Evolutionary conservation across 305 asterid genomes (phyloP), one percentile per base, ranked within the genome.

Genomic region (Petunia hybrid): DNA sequence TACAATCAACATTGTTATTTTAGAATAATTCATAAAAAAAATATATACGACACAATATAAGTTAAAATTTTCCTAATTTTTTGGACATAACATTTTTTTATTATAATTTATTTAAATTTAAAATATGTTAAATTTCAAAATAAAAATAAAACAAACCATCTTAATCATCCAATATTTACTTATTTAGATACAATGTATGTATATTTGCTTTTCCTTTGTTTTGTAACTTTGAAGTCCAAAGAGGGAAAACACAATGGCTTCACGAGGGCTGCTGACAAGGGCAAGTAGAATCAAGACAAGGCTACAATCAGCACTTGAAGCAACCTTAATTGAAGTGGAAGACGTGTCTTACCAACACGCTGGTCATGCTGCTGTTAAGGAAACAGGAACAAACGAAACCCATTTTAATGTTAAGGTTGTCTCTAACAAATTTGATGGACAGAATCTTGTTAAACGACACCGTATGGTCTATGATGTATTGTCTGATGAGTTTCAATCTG

Each of bases 281-380:
- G 97, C 98, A 2, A 87, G 75, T 43, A 76, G 98, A 74, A 92
- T 94, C 82, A 92, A 90, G 88, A 70, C 91, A 81, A 91, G 84
- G 90, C 94, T 94, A 61, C 92, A 91, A 81, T 84, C 92, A 76
- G 94, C 95, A 84, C 91, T 95, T 62, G 93, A 89, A 80, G 90
- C 94, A 9, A 86, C 85, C 85, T 66, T 87, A 35, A 80, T 93
- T 80, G 97, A 93, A 85, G 91, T 92, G 1, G 97, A 95, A 83
- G 99, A 95, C 87, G 97, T 95, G 9, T 95, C 99, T 48, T 82
- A 92, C 86, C 95, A 92, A 87, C 98, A 95, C 57, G 98, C 97
- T 42, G 98, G 97, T 14, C 99, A 95, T 89, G 94, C 90, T 75
- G 98, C 97, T 77, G 90, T 95, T 40, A 88, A 83, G 80, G 90